Base-by-base conservation (phyloP, 495 filamentous ascomycete species). In the Lentithecium fluviatile region DNA sequence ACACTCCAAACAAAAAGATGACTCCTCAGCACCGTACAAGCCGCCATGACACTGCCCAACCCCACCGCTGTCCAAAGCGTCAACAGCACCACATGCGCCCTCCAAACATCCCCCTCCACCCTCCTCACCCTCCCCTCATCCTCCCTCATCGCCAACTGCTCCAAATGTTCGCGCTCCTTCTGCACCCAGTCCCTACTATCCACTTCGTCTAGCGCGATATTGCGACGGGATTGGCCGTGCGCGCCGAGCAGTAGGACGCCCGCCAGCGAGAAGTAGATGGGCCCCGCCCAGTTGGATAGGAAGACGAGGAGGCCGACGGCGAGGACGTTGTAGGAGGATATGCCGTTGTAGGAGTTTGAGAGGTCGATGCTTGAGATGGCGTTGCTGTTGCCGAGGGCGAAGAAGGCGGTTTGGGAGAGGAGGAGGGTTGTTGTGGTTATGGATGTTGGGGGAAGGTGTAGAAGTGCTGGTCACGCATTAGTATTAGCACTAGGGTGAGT, bases 1-100 rank as follows among this genome's bases (percentile, higher is more conserved):
- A 99, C 95, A 0, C 91, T 97, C 95, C 95, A 99, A 54, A 99
- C 89, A 74, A 99, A 99, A 61, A 99, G 75, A 78, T 99, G 95
- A 43, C 87, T 88, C 66, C 94, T 78, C 69, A 97, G 69, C 11
- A 80, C 75, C 58, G 89, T 90, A 70, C 95, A 99, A 26, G 95
- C 90, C 24, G 80, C 83, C 91, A 96, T 96, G 8, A 96, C 89
- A 32, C 82, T 86, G 17, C 83, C 72, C 53, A 88, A 71, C 21
- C 80, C 80, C 2, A 74, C 71, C 6, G 85, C 77, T 32, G 79
- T 71, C 64, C 90, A 92, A 21, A 87, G 72, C 17, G 90, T 94
- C 67, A 88, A 66, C 54, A 86, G 52, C 0, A 81, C 72, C 0
- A 85, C 69, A 69, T 91, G 82, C 15, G 70, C 20, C 19, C 34